Conservation (phyloP, 2,329 filamentous ascomycete species). For the Diaporthe ilicicola region DNA sequence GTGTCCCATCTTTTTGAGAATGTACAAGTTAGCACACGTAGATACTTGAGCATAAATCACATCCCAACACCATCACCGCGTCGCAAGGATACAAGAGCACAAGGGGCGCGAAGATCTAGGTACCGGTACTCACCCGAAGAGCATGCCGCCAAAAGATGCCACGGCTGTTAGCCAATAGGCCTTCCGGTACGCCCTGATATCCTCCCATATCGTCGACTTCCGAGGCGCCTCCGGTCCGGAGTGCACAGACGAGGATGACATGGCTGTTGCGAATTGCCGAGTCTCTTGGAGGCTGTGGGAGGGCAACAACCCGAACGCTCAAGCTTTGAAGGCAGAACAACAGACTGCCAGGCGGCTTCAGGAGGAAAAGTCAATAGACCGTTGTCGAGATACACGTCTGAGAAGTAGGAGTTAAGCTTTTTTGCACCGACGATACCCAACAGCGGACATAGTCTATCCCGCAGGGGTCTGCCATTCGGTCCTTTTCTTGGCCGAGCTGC, state of each 20-base stretch:
- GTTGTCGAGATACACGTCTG: neutral
- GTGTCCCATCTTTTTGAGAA: constrained; percentile 27
- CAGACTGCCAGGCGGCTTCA: neutral
- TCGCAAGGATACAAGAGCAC: too few species aligned
- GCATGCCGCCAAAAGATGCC: constrained; percentile 33
- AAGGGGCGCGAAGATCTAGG: too few species aligned
- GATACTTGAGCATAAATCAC: neutral
- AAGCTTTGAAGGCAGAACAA: neutral
- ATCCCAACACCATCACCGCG: neutral
- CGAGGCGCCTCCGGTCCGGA: neutral
- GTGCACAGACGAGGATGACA: constrained; percentile 16
- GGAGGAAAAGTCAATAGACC: neutral
- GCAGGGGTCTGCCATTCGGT: constrained; percentile 3
- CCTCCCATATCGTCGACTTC: constrained; percentile 27
- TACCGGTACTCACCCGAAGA: constrained; percentile 30
- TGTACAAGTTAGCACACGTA: neutral
- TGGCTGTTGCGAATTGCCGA: neutral
- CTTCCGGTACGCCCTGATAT: constrained; percentile 24
- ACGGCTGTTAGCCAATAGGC: constrained; percentile 30
- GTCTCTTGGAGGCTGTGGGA: neutral
- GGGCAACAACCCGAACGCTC: neutral
- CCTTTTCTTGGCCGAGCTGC: constrained; percentile 24
- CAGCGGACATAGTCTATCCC: neutral
- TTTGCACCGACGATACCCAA: neutral
- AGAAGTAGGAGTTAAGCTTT: neutral